These are phyloP conservation scores for Primulina eburnea DNA, from an alignment of 257 asterid species.

Conservation along the genomic window DNA sequence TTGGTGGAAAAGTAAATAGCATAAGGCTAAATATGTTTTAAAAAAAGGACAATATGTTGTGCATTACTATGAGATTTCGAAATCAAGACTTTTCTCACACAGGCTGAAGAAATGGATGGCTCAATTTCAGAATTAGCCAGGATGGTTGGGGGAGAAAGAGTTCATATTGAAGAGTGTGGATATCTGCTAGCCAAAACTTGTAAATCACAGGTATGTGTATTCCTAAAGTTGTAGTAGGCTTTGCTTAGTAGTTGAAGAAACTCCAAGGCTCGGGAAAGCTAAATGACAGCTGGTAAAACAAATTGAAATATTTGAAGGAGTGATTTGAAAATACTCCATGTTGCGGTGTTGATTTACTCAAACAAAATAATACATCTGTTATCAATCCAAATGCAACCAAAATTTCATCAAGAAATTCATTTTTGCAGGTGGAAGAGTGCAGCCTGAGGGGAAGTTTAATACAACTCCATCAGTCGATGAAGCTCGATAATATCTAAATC, in stretches of 20 bases:
- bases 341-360: no score
- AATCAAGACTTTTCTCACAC: constrained; percentile 14
- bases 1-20: not conserved
- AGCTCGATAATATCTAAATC: not conserved
- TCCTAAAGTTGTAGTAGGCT: not conserved
- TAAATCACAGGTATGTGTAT: not conserved
- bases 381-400: no score
- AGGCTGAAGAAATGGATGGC: constrained; percentile 69
- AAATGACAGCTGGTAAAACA: no score
- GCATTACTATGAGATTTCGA: not conserved
- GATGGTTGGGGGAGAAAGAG: constrained; percentile 16
- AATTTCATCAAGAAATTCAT: no score
- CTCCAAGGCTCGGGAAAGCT: no score
- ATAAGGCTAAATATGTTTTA: not conserved
- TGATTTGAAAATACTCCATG: no score
- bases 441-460: not conserved
- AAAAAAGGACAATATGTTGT: not conserved
- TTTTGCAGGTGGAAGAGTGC: not conserved
- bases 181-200: constrained; percentile 32
- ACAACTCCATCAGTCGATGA: not conserved
- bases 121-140: constrained; percentile 47
- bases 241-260: no score
- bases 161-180: not conserved
- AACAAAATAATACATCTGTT: no score
- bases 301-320: no score